Evolutionary conservation across 2,329 filamentous ascomycete species (phyloP), one percentile per base, ranked within the genome.

Genomic region (Davidsoniella eucalypti): DNA sequence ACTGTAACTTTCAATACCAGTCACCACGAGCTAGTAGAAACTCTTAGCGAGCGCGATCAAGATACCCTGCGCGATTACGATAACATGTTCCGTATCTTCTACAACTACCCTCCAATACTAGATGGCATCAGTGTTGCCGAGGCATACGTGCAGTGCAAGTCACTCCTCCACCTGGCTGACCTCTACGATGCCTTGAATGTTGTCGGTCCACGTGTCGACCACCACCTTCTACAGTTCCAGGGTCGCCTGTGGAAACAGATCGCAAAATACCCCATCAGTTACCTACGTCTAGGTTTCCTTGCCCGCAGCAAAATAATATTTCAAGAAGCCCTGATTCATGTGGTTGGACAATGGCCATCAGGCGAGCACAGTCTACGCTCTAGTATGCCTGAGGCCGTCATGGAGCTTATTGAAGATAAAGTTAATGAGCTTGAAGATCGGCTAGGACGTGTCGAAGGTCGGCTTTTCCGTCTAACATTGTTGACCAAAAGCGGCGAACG

Each of bases 401-500:
- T 95, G 8, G 87, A 95, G 57, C 73, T 95, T 36, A 93, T 95
- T 54, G 86, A 94, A 63, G 87, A 95, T 65, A 95, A 95, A 64
- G 87, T 92, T 4, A 87, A 94, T 57, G 88, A 95, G 63, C 71
- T 95, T 16, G 83, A 87, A 55, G 87, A 95, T 59, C 73, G 80
- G 6, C 85, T 94, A 55, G 75, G 78, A 36, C 80, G 83, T 25
- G 75, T 92, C 18, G 90, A 95, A 61, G 78, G 80, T 17, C 81
- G 82, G 49, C 75, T 96, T 10, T 93, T 93, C 65, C 76, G 87
- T 9, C 69, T 95, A 5, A 85, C 75, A 1, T 71, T 95, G 7
- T 84, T 79, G 3, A 94, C 84, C 17, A 76, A 78, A 9, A 72
- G 81, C 55, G 90, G 88, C 49, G 87, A 95, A 61, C 77, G 87